phyloP scores from a whole-genome alignment of 768 basidiomycete genomes.

The Naematelia encephala region DNA sequence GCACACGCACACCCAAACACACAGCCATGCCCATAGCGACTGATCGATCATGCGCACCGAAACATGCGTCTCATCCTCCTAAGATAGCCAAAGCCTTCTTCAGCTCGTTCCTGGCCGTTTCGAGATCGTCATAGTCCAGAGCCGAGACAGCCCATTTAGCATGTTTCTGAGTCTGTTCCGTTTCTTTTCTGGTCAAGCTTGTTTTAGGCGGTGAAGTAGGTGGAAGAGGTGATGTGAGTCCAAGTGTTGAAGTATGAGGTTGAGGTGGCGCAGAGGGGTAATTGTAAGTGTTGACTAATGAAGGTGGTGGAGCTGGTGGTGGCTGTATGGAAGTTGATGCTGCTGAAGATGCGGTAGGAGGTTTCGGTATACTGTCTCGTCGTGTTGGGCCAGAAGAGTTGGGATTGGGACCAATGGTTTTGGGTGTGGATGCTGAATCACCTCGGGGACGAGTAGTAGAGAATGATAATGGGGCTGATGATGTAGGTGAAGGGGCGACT shows the following conservation, averaged over 20 bases:
- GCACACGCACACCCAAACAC: too few species aligned
- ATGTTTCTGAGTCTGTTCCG: conserved; percentile 82
- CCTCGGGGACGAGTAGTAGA: conserved; percentile 19
- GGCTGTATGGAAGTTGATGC: conserved; percentile 19
- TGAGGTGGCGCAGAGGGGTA: conserved; percentile 28
- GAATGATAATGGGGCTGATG: conserved; percentile 32
- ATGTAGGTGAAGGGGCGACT: conserved; percentile 21
- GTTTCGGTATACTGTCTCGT: background rate
- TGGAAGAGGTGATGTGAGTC: conserved; percentile 28
- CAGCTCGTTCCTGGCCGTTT: conserved; percentile 80
- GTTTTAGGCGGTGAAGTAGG: conserved; percentile 23
- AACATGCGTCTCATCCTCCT: conserved; percentile 36
- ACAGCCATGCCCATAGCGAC: too few species aligned
- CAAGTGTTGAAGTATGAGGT: conserved; percentile 15
- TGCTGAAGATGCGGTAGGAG: background rate
- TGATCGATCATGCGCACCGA: too few species aligned
- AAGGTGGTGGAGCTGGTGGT: conserved; percentile 41
- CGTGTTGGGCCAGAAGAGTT: background rate
- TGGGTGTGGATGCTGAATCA: background rate
- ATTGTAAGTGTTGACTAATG: conserved; percentile 29
- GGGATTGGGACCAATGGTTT: background rate
- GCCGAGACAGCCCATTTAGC: conserved; percentile 89
- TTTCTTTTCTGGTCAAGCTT: conserved; percentile 50
- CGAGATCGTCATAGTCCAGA: conserved; percentile 90
- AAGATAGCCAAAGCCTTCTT: conserved; percentile 62